A percentile compares a stretch with the other conserved stretches of the same genome.
Conservation (phyloP, 495 filamentous ascomycete species). For the Achaetomiella virescens region DNA sequence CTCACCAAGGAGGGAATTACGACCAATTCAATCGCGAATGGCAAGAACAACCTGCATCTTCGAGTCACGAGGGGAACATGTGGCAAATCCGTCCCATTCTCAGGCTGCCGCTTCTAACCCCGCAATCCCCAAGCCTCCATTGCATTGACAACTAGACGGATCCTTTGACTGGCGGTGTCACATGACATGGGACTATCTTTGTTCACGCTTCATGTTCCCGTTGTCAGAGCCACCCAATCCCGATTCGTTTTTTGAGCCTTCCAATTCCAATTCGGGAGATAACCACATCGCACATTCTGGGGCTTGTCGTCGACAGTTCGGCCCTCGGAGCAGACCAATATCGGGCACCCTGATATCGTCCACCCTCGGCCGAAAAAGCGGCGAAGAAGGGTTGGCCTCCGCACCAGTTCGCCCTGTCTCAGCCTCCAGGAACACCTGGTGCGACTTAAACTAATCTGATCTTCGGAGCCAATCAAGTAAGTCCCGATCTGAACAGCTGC, state of each 20-base stretch:
- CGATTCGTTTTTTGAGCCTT: not conserved
- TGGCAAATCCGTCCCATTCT: conserved; percentile 6
- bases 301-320: conserved; percentile 6
- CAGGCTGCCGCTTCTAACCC: no score
- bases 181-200: conserved; percentile 20
- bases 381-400: conserved; percentile 16
- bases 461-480: conserved; percentile 21
- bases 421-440: not conserved
- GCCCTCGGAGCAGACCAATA: conserved; percentile 20
- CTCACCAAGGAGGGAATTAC: no score
- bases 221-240: not conserved
- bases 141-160: conserved; percentile 24
- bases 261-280: conserved; percentile 4
- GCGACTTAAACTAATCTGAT: conserved; percentile 25
- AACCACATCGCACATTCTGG: conserved; percentile 16
- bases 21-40: not conserved
- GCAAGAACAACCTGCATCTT: not conserved
- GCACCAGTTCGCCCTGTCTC: not conserved
- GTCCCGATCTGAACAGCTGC: not conserved
- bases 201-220: not conserved
- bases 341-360: conserved; percentile 22
- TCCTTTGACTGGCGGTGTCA: conserved; percentile 18
- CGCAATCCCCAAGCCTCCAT: conserved; percentile 19
- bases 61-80: conserved; percentile 7
- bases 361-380: conserved; percentile 34